Evolutionary conservation across 345 rosid species (phyloP).

Genomic region (Ceriops tagal): DNA sequence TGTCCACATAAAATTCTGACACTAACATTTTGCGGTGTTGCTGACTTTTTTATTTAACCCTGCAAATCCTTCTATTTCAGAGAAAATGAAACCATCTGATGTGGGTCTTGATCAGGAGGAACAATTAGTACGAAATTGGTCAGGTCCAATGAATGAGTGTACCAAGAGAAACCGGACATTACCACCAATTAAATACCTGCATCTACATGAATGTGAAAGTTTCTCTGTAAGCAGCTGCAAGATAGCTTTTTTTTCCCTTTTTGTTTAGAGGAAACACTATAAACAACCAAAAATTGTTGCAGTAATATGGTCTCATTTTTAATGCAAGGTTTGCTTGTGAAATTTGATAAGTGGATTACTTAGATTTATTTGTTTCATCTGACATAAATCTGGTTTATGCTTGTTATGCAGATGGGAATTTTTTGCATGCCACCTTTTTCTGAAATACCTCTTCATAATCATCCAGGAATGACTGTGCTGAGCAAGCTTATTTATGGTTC

Average conservation of each 20-base stretch:
- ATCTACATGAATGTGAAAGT: slow-evolving; percentile 83
- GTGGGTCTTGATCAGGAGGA: slow-evolving; percentile 96
- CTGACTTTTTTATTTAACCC: background rate
- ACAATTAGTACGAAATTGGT: slow-evolving; percentile 69
- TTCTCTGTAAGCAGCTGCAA: slow-evolving; percentile 65
- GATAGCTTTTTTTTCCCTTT: too few relatives aligned
- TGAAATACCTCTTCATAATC: slow-evolving; percentile 91
- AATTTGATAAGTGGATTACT: background rate
- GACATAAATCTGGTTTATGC: background rate
- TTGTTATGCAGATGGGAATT: slow-evolving; percentile 67
- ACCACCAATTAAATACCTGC: slow-evolving; percentile 76
- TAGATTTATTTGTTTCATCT: background rate
- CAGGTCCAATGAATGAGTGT: slow-evolving; percentile 39
- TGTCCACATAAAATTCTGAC: too few relatives aligned
- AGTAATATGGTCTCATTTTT: background rate
- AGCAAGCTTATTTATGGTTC: slow-evolving; percentile 92
- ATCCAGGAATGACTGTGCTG: slow-evolving; percentile 94
- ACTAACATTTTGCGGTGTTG: background rate
- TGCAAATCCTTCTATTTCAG: slow-evolving; percentile 32
- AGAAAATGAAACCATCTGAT: slow-evolving; percentile 91
- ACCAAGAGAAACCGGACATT: slow-evolving; percentile 64
- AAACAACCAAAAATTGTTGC: background rate
- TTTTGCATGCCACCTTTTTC: slow-evolving; percentile 93
- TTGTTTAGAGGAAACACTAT: background rate
- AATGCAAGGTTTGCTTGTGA: background rate